These are phyloP conservation scores for Ustilago lituana DNA, from an alignment of 1,284 basidiomycete species.

Conservation along the genomic window DNA sequence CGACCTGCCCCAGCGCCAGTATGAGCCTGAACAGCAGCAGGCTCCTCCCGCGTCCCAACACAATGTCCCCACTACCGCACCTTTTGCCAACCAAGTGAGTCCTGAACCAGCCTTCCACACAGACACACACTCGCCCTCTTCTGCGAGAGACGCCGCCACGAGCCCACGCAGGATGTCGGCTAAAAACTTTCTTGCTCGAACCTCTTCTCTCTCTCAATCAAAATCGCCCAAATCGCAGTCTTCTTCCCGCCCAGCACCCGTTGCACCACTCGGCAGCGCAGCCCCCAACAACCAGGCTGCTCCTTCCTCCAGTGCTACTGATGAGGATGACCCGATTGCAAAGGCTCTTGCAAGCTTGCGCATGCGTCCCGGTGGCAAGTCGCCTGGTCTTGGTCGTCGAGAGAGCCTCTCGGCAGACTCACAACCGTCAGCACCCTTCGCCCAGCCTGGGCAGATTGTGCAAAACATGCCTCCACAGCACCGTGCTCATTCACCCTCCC, in stretches of 20 bases:
- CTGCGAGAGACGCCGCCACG: no score
- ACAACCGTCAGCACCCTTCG: constrained; percentile 22
- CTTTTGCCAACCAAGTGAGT: constrained; percentile 37
- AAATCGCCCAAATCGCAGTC: constrained; percentile 32
- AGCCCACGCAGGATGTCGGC: constrained; percentile 56
- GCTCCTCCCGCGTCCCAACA: constrained; percentile 3
- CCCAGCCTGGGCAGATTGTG: constrained; percentile 41
- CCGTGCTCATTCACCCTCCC: constrained; percentile 44
- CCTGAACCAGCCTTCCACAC: constrained; percentile 1
- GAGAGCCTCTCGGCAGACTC: constrained; percentile 39
- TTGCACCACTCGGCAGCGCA: constrained; percentile 24
- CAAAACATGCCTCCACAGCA: constrained; percentile 46
- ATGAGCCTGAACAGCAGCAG: constrained; percentile 24
- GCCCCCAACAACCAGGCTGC: constrained; percentile 8
- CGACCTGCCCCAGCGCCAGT: constrained; percentile 10
- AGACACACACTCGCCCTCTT: no score
- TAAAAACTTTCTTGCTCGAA: constrained; percentile 56
- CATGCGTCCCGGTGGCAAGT: constrained; percentile 53
- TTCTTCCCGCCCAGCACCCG: constrained; percentile 28
- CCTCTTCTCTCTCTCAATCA: constrained; percentile 53
- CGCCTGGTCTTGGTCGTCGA: constrained; percentile 47
- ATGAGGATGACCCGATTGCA: constrained; percentile 78
- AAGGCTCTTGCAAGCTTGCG: constrained; percentile 75
- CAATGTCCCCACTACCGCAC: constrained; percentile 5
- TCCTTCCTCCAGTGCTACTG: constrained; percentile 39